Conservation (phyloP, 768 basidiomycete species). For the Lentinula sp. region DNA sequence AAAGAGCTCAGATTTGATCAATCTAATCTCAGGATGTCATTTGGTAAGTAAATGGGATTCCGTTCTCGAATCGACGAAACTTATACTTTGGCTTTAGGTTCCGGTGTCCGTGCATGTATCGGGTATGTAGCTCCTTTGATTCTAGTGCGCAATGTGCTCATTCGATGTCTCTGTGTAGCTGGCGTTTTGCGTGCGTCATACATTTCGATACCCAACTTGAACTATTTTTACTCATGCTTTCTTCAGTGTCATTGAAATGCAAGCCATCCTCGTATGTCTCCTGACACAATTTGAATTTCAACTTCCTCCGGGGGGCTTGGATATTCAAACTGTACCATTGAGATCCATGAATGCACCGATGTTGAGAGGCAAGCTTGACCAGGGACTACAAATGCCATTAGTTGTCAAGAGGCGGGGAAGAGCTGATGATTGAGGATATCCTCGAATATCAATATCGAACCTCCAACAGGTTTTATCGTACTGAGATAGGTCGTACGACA, state of each 20-base stretch:
- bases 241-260: slow-evolving; percentile 29
- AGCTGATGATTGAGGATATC: neutral
- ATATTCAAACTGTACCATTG: neutral
- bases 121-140: slow-evolving; percentile 8
- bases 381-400: slow-evolving; percentile 5
- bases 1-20: neutral
- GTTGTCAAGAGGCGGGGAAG: slow-evolving; percentile 1
- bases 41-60: slow-evolving; percentile 2
- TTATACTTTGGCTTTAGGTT: slow-evolving; percentile 5
- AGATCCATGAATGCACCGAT: neutral
- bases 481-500: neutral
- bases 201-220: neutral
- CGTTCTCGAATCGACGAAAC: neutral
- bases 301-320: slow-evolving; percentile 15
- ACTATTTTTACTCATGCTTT: neutral
- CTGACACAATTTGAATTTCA: slow-evolving; percentile 33
- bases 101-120: slow-evolving; percentile 11
- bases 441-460: neutral
- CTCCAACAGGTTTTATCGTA: neutral
- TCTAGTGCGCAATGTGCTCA: slow-evolving; percentile 2
- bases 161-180: slow-evolving; percentile 4
- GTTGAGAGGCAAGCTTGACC: neutral
- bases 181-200: slow-evolving; percentile 15
- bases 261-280: slow-evolving; percentile 34
- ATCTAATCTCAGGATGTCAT: slow-evolving; percentile 6